Evolutionary conservation across 2,329 filamentous ascomycete species (phyloP).

Genomic region (Trichoderma gracile): DNA sequence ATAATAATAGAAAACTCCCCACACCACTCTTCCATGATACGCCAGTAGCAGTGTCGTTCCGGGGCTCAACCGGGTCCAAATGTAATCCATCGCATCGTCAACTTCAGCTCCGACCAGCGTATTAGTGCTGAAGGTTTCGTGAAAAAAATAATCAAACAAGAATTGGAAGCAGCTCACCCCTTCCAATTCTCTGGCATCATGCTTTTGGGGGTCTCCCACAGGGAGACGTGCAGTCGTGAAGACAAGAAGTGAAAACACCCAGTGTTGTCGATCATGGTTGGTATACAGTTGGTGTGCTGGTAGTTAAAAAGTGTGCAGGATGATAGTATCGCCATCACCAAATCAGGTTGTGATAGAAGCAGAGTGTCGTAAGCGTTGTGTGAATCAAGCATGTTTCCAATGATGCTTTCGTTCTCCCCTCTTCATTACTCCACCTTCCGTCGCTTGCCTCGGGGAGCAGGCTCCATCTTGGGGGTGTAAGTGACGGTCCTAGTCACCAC

Average conservation of each 20-base stretch:
- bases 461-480: slow-evolving; percentile 83
- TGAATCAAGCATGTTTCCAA: slow-evolving; percentile 1
- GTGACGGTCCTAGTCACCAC: slow-evolving; percentile 94
- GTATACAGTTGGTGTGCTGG: slow-evolving; percentile 24
- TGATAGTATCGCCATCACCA: slow-evolving; percentile 4
- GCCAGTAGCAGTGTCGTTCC: slow-evolving; percentile 26
- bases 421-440: slow-evolving; percentile 64
- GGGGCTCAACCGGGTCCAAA: slow-evolving; percentile 23
- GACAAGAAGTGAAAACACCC: slow-evolving; percentile 26
- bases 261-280: slow-evolving; percentile 24
- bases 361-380: slow-evolving; percentile 24
- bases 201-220: slow-evolving; percentile 20
- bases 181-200: slow-evolving; percentile 19
- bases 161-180: slow-evolving; percentile 1
- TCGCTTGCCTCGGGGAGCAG: slow-evolving; percentile 89
- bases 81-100: slow-evolving; percentile 26
- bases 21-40: slow-evolving; percentile 24
- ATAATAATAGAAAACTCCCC: slow-evolving; percentile 23
- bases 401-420: neutral
- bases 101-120: slow-evolving; percentile 28
- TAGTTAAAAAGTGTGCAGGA: slow-evolving; percentile 10
- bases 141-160: neutral
- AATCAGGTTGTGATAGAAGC: neutral
- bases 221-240: slow-evolving; percentile 19
- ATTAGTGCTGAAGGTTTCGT: slow-evolving; percentile 28